Evolutionary conservation across 495 filamentous ascomycete genomes (phyloP), one percentile per base, ranked within the genome.

Genomic region (Aspergillus ellipticus): DNA sequence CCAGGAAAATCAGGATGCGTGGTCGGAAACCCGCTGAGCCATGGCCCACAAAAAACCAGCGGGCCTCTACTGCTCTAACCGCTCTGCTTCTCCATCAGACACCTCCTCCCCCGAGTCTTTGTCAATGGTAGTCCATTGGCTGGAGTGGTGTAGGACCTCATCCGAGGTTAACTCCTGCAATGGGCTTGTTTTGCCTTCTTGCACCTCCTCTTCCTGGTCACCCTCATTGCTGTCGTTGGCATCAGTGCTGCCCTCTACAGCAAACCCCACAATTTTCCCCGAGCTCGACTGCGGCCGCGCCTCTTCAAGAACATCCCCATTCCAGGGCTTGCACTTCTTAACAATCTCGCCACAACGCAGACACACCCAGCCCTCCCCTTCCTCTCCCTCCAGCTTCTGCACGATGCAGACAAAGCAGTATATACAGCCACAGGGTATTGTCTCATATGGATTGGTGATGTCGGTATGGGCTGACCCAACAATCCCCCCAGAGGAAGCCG

Each of bases 321-420:
- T 82, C 95, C 94, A 99, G 7, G 94, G 92, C 61, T 86, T 86
- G 69, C 94, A 97, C 68, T 95, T 88, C 68, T 89, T 94, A 16
- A 95, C 82, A 35, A 88, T 49, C 60, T 89, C 88, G 0, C 92
- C 92, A 65, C 94, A 99, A 20, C 95, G 82, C 21, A 99, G 75
- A 73, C 94, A 99, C n/a, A 81, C 73, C 93, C 93, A 99, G 4
- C 92, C 94, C 60, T 97, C 92, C 6, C 93, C 94, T 61, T 97
- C 94, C 70, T 97, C 95, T 3, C 85, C 84, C 66, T 96, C 94
- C 9, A 99, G 72, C 54, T 89, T 84, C 37, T 89, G 88, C 3
- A 93, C 90, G n/a, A 97, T 70, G 69, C 94, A 99, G n/a, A 95
- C 89, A 62, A 93, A 98, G 69, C 94, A 98, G 72, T 97, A 97